phyloP scores from a whole-genome alignment of 2,329 filamentous ascomycete species.

The Cytospora mali region DNA sequence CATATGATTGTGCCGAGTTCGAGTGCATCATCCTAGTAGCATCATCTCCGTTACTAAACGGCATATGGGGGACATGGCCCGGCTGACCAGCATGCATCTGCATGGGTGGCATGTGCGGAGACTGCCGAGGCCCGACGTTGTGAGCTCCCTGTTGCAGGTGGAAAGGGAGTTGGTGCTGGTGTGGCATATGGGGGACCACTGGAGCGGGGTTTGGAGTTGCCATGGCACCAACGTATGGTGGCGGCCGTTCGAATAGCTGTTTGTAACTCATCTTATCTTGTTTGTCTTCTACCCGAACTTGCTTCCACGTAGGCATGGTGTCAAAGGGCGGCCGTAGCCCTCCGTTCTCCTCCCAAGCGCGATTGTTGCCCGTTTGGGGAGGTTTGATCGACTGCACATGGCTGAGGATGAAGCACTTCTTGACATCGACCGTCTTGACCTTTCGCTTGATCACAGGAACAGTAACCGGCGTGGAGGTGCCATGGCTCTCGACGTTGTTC shows the following conservation, averaged over 20 bases:
- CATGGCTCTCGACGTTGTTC: constrained; percentile 48
- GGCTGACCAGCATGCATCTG: constrained; percentile 77
- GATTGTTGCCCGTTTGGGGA: constrained; percentile 43
- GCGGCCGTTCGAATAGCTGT: constrained; percentile 75
- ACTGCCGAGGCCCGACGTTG: constrained; percentile 67
- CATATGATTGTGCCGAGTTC: constrained; percentile 80
- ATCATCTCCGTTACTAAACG: constrained; percentile 76
- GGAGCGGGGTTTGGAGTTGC: constrained; percentile 71
- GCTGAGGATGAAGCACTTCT: constrained; percentile 62
- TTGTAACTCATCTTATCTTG: constrained; percentile 69
- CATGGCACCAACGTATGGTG: constrained; percentile 58
- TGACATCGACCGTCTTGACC: constrained; percentile 69
- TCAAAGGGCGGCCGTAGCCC: constrained; percentile 85
- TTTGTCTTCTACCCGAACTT: constrained; percentile 72
- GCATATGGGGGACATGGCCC: constrained; percentile 63
- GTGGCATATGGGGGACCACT: constrained; percentile 71
- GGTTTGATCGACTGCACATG: constrained; percentile 58
- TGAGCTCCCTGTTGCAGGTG: constrained; percentile 78
- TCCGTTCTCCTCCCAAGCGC: constrained; percentile 73
- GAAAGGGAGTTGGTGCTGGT: constrained; percentile 81
- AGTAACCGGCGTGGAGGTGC: constrained; percentile 40
- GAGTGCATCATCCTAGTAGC: constrained; percentile 83
- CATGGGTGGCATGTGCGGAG: constrained; percentile 76
- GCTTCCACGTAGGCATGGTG: constrained; percentile 83
- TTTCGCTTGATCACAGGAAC: constrained; percentile 68